A percentile compares a stretch with the other conserved stretches of the same genome.
Evolutionary conservation across 2,329 filamentous ascomycete species (phyloP).

Genomic region (Tolypocladium ovalisporum): DNA sequence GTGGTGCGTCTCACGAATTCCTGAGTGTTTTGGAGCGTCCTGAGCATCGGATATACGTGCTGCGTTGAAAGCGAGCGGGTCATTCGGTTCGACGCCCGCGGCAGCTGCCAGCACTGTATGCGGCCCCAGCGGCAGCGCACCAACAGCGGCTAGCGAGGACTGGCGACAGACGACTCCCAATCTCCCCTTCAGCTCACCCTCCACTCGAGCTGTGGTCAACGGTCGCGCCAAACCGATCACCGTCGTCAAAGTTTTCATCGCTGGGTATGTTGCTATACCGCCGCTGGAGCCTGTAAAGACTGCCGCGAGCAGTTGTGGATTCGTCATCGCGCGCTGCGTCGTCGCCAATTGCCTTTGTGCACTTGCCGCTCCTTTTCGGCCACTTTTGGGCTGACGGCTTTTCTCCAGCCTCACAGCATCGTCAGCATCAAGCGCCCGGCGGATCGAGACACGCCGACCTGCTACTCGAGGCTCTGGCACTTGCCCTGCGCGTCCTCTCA

Average conservation of each 20-base stretch:
- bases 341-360: not conserved
- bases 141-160: slow-evolving; percentile 3
- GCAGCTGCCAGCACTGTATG: slow-evolving; percentile 3
- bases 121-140: slow-evolving; percentile 1
- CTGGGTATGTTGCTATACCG: slow-evolving; percentile 1
- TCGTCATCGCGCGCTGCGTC: not conserved
- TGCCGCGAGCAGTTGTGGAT: not conserved
- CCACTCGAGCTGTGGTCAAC: slow-evolving; percentile 3
- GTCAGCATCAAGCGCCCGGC: not conserved
- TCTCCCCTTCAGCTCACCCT: slow-evolving; percentile 4
- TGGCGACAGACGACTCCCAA: slow-evolving; percentile 2
- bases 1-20: too few species aligned
- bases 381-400: not conserved
- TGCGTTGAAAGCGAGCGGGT: not conserved
- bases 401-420: not conserved
- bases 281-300: not conserved
- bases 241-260: not conserved
- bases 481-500: not conserved
- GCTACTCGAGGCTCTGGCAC: not conserved
- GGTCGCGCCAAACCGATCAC: slow-evolving; percentile 4
- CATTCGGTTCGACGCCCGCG: not conserved
- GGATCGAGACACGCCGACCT: not conserved
- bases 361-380: not conserved
- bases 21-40: not conserved
- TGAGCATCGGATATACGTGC: not conserved